Evolutionary conservation across 1,284 basidiomycete genomes (phyloP).

Genomic region (Sporisorium scitamineum): DNA sequence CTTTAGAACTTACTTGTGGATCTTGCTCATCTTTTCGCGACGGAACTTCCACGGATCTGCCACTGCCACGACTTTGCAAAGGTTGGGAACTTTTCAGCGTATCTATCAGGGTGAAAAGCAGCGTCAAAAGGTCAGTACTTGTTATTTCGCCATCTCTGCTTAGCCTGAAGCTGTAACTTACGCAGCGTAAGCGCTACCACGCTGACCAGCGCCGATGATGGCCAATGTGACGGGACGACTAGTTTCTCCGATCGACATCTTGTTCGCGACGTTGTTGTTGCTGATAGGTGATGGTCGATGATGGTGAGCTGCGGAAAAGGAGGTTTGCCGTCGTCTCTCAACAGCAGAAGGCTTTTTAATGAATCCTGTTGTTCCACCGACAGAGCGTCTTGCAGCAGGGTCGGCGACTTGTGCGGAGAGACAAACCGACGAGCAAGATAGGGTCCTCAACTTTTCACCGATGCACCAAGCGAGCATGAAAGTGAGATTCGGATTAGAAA

Average conservation of each 20-base stretch:
- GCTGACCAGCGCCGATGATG: constrained; percentile 41
- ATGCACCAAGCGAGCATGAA: neutral
- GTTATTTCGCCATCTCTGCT: neutral
- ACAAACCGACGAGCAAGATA: constrained; percentile 5
- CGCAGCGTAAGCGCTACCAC: constrained; percentile 42
- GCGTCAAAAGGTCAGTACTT: neutral
- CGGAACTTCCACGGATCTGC: constrained; percentile 45
- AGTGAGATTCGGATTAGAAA: constrained; percentile 19
- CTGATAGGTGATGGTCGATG: neutral
- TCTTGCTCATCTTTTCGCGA: constrained; percentile 41
- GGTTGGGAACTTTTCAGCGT: constrained; percentile 33
- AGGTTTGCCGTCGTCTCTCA: too few species aligned
- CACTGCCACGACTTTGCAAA: constrained; percentile 32
- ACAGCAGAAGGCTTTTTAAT: constrained; percentile 14
- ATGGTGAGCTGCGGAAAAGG: neutral
- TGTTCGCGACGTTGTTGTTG: neutral
- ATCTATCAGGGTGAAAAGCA: constrained; percentile 8
- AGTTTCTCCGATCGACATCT: constrained; percentile 38
- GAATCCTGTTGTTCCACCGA: too few species aligned
- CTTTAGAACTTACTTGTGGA: constrained; percentile 22
- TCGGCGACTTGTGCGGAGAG: constrained; percentile 23
- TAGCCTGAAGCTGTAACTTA: constrained; percentile 5
- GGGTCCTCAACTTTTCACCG: neutral
- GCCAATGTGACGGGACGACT: constrained; percentile 37
- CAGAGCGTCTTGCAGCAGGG: too few species aligned